Conservation (phyloP, 2,329 filamentous ascomycete genomes). For the Chrysoporthe cubensis region DNA sequence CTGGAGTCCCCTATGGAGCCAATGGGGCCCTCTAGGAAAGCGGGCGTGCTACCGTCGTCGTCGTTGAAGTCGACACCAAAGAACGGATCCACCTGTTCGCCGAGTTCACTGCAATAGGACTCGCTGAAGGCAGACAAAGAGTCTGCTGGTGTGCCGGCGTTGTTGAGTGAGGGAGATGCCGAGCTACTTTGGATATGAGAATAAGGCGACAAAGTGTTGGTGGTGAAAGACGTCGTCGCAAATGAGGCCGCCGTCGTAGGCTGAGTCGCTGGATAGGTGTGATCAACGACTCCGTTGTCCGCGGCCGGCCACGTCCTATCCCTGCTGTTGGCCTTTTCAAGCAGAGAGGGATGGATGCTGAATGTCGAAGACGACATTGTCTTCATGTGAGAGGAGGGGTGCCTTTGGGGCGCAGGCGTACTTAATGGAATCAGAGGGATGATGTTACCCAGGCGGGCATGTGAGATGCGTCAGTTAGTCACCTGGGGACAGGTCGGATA, state of each 20-base stretch:
- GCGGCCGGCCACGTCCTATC: slow-evolving; percentile 23
- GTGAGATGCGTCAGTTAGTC: slow-evolving; percentile 22
- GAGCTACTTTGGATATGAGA: slow-evolving; percentile 45
- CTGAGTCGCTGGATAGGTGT: slow-evolving; percentile 26
- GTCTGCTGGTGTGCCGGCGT: slow-evolving; percentile 53
- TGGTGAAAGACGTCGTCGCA: slow-evolving; percentile 40
- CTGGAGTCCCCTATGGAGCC: slow-evolving; percentile 11
- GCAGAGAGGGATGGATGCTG: slow-evolving; percentile 27
- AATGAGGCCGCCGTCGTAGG: slow-evolving; percentile 27
- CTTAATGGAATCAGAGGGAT: slow-evolving; percentile 20
- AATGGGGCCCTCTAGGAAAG: slow-evolving; percentile 11
- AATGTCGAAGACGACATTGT: slow-evolving; percentile 29
- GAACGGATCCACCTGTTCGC: slow-evolving; percentile 54
- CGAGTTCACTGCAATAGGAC: slow-evolving; percentile 53
- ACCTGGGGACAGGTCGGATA: slow-evolving; percentile 12
- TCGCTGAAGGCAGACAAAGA: slow-evolving; percentile 50
- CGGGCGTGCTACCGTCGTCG: slow-evolving; percentile 46
- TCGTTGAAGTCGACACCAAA: slow-evolving; percentile 54
- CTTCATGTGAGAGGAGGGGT: slow-evolving; percentile 31
- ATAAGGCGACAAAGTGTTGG: slow-evolving; percentile 47
- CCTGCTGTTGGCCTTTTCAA: slow-evolving; percentile 24
- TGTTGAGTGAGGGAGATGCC: slow-evolving; percentile 44
- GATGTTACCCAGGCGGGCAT: slow-evolving; percentile 21
- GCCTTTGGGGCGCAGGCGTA: slow-evolving; percentile 25
- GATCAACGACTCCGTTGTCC: slow-evolving; percentile 14